These are phyloP conservation scores for Geotrichum histeridarum DNA, from an alignment of 1,139 yeast species.

Conservation along the genomic window DNA sequence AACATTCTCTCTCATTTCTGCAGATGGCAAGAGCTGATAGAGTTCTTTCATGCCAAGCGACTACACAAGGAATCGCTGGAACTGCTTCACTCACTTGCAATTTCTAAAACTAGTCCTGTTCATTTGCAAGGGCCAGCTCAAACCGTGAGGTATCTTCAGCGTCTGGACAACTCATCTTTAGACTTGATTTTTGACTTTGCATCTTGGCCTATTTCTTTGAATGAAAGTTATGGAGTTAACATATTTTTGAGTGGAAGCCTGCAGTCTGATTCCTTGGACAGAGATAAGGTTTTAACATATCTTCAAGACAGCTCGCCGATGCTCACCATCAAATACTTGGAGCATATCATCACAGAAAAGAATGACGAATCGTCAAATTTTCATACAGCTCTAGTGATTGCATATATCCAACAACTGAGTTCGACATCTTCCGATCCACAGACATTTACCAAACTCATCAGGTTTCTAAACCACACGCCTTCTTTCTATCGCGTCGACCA, in stretches of 20 bases:
- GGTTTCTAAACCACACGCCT: conserved; percentile 30
- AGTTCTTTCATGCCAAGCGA: conserved; percentile 63
- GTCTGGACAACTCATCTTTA: conserved; percentile 49
- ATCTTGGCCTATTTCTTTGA: conserved; percentile 48
- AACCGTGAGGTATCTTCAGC: conserved; percentile 63
- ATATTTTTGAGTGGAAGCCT: conserved; percentile 66
- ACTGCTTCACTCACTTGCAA: conserved; percentile 43
- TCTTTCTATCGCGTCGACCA: conserved; percentile 36
- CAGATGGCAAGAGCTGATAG: conserved; percentile 65
- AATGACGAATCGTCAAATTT: conserved; percentile 44
- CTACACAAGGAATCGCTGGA: conserved; percentile 65
- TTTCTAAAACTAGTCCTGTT: conserved; percentile 21
- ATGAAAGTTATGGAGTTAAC: conserved; percentile 42
- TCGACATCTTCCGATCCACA: conserved; percentile 17
- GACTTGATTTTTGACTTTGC: conserved; percentile 57
- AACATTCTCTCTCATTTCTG: conserved; percentile 48
- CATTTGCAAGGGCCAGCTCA: conserved; percentile 42
- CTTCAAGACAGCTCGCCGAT: conserved; percentile 33
- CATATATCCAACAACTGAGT: conserved; percentile 46
- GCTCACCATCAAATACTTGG: conserved; percentile 54
- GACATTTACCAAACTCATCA: conserved; percentile 27
- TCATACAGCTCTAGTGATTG: conserved; percentile 52
- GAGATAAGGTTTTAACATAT: conserved; percentile 49
- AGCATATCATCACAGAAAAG: conserved; percentile 49
- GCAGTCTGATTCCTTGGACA: conserved; percentile 58